Evolutionary conservation across 495 filamentous ascomycete genomes (phyloP), one percentile per base, ranked within the genome.

Genomic region (Cercophora samala): DNA sequence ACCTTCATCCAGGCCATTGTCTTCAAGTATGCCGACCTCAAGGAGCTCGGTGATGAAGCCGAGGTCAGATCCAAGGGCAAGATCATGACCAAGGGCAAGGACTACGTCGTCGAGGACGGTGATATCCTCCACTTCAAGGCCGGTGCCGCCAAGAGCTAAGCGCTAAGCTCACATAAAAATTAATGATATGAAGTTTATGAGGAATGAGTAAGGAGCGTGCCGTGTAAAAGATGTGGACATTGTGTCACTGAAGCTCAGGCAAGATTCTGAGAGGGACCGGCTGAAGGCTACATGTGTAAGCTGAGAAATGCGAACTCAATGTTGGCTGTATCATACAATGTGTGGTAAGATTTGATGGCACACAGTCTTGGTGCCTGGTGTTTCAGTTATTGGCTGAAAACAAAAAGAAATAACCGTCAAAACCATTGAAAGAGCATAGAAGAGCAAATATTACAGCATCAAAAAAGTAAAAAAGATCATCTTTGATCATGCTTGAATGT

Each of bases 11-110:
- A 99, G 81, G 91, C 85, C 32, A 84, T 99, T 67, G 91, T 96
- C 58, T 97, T 91, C 81, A 97, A 96, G 82, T 98, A 87, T 81
- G 80, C 70, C 24, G 78, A 84, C 8, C 83, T 98, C 60, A 91
- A 88, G 79, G 93, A 97, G 79, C 81, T 90, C 37, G 94, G 93
- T 29, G 93, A 97, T 75, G 96, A 99, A 80, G 83, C 86, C 21
- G 86, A 87, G 62, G 90, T 97, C 67, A 96, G 92, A 84, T 88
- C 96, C 21, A 92, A 91, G 72, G 96, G 96, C 69, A 99, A 99
- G 83, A 75, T 98, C 64, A 89, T 97, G 89, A 98, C 96, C 67
- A 99, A 98, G 85, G 96, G 96, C 70, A 99, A 99, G 83, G 96
- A 99, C 58, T 97, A 99, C 76, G 86, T 96, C 17, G 87, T 92